Evolutionary conservation across 1,139 yeast genomes (phyloP), one percentile per base, ranked within the genome.

Genomic region (Zygoascus sp.): DNA sequence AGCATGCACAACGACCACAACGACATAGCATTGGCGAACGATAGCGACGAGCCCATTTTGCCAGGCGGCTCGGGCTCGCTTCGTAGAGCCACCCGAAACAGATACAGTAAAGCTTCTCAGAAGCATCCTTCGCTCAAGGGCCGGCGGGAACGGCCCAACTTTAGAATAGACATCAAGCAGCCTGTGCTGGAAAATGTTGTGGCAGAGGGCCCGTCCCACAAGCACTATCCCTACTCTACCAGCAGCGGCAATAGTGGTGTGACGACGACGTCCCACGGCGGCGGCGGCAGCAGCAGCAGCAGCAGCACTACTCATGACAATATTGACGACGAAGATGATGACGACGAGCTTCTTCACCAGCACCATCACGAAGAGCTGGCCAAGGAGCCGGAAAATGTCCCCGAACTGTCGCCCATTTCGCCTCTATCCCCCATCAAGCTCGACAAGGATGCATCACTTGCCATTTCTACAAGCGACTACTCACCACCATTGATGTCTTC

Each of bases 31-130:
- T 48, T 55, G 34, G 55, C 62, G 3, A 56, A 56, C 43, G 63
- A 59, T 45, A 53, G 60, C 28, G 65, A 61, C 32, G 55, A 58
- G 40, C 64, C 64, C 2, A 58, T 61, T 19, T 46, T 61, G 42
- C 55, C 62, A 8, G 51, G 62, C 0, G 61, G 61, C 2, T 55
- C 61, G 34, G 41, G 45, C 32, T 61, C 65, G 6, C 53, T 61
- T 30, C 50, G 63, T 9, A 47, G 65, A 21, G 55, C 64, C 2
- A 59, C 63, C 1, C 48, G 59, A 32, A 61, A 64, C 4, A 47
- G 59, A 27, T 59, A 60, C 48, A 56, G 54, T 42, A 60, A 59
- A 47, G 19, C 38, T 16, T 42, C 44, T 15, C 32, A 28, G 32
- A 40, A 30, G 16, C 51, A 54, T 13, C 43, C 32, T 19, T 40